These are phyloP conservation scores for Nicotiana tabacum DNA, from an alignment of 257 asterid genomes.

Conservation along the genomic window DNA sequence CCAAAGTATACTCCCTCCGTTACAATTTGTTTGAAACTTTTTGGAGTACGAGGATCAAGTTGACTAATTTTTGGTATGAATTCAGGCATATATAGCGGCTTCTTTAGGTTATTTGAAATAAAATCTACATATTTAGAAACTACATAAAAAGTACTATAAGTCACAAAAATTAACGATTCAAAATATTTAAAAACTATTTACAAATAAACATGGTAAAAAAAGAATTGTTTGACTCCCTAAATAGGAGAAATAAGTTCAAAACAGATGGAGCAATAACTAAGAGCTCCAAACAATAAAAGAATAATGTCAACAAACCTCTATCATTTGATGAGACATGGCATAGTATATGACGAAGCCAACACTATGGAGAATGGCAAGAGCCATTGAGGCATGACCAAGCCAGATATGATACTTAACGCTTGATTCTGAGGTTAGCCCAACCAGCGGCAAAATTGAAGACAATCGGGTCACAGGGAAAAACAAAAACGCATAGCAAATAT, in stretches of 20 bases:
- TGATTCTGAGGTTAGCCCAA: conserved; percentile 68
- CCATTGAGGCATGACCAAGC: conserved; percentile 50
- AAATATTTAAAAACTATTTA: too few relatives aligned
- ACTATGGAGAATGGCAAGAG: conserved; percentile 47
- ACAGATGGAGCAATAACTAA: too few relatives aligned
- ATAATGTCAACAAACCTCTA: conserved; percentile 19
- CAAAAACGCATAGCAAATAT: conserved; percentile 53
- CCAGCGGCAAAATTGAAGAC: conserved; percentile 54
- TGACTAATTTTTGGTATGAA: too few relatives aligned
- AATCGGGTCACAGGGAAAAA: conserved; percentile 63
- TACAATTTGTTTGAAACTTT: not conserved
- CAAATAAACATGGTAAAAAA: too few relatives aligned
- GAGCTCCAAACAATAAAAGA: not conserved
- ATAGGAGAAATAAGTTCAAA: too few relatives aligned
- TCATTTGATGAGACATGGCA: conserved; percentile 43
- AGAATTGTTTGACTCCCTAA: too few relatives aligned
- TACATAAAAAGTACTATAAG: too few relatives aligned
- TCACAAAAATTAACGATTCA: too few relatives aligned
- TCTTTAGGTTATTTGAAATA: too few relatives aligned
- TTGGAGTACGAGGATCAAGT: not conserved
- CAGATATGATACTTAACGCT: conserved; percentile 76
- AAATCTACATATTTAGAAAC: not conserved
- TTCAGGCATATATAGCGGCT: too few relatives aligned
- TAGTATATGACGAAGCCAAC: conserved; percentile 50
- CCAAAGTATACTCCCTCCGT: not conserved